phyloP scores from a whole-genome alignment of 768 basidiomycete species.

The Hygrophoropsis aurantiaca region DNA sequence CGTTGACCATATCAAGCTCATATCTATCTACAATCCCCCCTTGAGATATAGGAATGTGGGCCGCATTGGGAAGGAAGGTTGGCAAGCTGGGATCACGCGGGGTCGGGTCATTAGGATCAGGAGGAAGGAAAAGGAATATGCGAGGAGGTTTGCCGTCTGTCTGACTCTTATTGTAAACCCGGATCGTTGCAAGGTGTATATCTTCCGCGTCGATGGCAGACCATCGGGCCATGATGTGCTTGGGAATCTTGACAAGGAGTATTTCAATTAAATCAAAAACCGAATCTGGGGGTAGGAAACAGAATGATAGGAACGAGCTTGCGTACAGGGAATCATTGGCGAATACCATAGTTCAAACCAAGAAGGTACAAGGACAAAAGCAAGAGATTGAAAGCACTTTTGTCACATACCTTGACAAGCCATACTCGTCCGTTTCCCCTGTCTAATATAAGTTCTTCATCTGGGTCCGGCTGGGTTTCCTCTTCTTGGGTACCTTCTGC shows the following conservation, averaged over 20 bases:
- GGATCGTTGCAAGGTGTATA: conserved; percentile 79
- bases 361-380: too few species aligned
- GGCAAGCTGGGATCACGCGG: conserved; percentile 22
- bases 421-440: conserved; percentile 75
- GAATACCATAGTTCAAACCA: too few species aligned
- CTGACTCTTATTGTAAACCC: conserved; percentile 63
- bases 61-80: conserved; percentile 27
- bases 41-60: conserved; percentile 27
- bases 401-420: conserved; percentile 75
- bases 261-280: not conserved
- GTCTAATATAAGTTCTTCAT: conserved; percentile 79
- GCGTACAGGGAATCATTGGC: too few species aligned
- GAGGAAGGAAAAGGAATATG: conserved; percentile 67
- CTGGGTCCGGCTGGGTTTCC: conserved; percentile 71
- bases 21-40: conserved; percentile 59
- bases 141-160: conserved; percentile 50
- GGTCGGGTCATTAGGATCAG: conserved; percentile 47
- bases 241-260: conserved; percentile 62
- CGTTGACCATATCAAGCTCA: conserved; percentile 86
- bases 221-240: conserved; percentile 87
- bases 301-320: not conserved
- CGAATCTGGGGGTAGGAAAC: not conserved
- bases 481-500: conserved; percentile 52
- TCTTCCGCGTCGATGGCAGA: conserved; percentile 70
- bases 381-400: too few species aligned